These are phyloP conservation scores for Carpinus fangiana DNA, from an alignment of 306 rosid genomes.

Conservation along the genomic window DNA sequence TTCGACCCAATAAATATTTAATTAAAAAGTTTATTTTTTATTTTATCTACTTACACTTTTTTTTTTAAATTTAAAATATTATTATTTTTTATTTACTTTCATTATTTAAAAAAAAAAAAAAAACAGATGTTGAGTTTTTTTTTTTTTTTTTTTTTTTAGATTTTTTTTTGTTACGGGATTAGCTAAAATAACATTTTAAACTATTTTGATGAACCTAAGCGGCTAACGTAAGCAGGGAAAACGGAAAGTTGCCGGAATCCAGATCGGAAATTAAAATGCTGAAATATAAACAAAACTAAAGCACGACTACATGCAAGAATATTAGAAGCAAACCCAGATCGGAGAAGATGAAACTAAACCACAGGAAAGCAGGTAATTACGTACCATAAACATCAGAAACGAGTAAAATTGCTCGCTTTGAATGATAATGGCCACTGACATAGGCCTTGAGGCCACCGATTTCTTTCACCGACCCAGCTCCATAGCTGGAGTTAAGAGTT, in stretches of 20 bases:
- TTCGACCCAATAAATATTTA: too few relatives aligned
- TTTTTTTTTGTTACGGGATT: too few relatives aligned
- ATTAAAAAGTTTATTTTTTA: too few relatives aligned
- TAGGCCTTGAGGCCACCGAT: constrained; percentile 11
- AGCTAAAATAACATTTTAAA: too few relatives aligned
- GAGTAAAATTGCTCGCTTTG: not conserved
- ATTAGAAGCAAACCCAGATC: not conserved
- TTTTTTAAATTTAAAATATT: too few relatives aligned
- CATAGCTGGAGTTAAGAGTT: not conserved
- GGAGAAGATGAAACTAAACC: not conserved
- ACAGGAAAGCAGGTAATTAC: not conserved
- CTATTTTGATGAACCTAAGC: too few relatives aligned
- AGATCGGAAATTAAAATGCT: not conserved
- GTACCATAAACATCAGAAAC: constrained; percentile 7
- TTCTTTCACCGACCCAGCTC: not conserved
- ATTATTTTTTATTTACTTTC: too few relatives aligned
- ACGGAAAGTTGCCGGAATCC: too few relatives aligned
- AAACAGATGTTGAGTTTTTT: too few relatives aligned
- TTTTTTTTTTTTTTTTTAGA: too few relatives aligned
- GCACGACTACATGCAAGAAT: not conserved
- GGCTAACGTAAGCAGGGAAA: not conserved
- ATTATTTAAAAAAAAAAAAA: too few relatives aligned
- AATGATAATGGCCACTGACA: constrained; percentile 1
- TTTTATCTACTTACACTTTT: too few relatives aligned
- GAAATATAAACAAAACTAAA: not conserved